Evolutionary conservation across 2,329 filamentous ascomycete species (phyloP).

Genomic region (Cordyceps farinosa): DNA sequence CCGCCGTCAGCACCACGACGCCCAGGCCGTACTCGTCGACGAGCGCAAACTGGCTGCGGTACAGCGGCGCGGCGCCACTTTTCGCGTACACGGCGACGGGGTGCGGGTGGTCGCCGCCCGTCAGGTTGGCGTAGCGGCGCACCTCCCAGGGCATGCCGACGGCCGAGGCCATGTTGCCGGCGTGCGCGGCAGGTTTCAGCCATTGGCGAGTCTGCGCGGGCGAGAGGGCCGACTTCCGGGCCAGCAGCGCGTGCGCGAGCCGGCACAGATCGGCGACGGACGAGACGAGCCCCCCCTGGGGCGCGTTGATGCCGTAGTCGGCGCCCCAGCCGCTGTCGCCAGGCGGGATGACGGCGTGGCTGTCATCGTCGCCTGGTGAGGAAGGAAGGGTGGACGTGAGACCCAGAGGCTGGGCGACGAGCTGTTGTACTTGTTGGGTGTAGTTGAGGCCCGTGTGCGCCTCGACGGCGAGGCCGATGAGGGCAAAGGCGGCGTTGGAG

Average conservation of each 20-base stretch:
- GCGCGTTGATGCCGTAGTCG: constrained; percentile 32
- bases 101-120: constrained; percentile 27
- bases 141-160: constrained; percentile 40
- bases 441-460: constrained; percentile 29
- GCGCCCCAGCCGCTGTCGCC: constrained; percentile 32
- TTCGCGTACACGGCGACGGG: constrained; percentile 34
- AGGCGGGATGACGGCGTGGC: constrained; percentile 32
- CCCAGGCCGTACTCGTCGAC: constrained; percentile 34
- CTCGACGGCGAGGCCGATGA: constrained; percentile 35
- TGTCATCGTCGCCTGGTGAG: constrained; percentile 30
- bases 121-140: constrained; percentile 27
- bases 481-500: constrained; percentile 38
- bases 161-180: constrained; percentile 28
- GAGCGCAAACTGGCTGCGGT: constrained; percentile 33
- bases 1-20: not conserved
- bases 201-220: constrained; percentile 28
- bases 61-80: constrained; percentile 32
- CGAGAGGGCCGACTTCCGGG: constrained; percentile 24
- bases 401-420: constrained; percentile 20
- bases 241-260: constrained; percentile 29
- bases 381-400: constrained; percentile 25
- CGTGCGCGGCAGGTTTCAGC: constrained; percentile 34
- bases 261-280: constrained; percentile 31
- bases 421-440: constrained; percentile 24
- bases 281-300: constrained; percentile 36